A percentile compares a stretch with the other conserved stretches of the same genome.
These are phyloP conservation scores for Macrocybe gigantea DNA, from an alignment of 768 basidiomycete species.

Conservation along the genomic window DNA sequence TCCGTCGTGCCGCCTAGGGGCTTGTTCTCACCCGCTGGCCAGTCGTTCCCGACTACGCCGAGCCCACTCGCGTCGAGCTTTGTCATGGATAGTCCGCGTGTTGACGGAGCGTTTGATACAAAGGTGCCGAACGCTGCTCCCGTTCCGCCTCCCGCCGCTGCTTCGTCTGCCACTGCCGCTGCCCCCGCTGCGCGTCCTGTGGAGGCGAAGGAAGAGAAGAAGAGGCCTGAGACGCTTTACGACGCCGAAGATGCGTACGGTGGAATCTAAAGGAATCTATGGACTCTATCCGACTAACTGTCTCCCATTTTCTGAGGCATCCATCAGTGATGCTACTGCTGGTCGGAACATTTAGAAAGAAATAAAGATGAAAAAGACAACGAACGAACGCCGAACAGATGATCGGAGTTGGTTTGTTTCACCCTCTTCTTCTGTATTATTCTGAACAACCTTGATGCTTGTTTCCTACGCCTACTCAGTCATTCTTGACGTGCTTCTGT, in stretches of 20 bases:
- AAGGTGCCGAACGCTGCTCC: not conserved
- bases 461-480: too few relatives aligned
- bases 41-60: slow-evolving; percentile 30
- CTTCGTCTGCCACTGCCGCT: not conserved
- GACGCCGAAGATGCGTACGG: slow-evolving; percentile 16
- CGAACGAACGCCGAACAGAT: too few relatives aligned
- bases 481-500: too few relatives aligned
- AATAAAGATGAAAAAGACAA: too few relatives aligned
- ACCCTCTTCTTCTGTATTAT: too few relatives aligned
- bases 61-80: slow-evolving; percentile 36
- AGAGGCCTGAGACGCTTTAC: slow-evolving; percentile 17
- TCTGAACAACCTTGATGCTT: too few relatives aligned
- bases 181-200: not conserved
- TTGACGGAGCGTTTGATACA: too few relatives aligned
- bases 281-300: too few relatives aligned
- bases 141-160: slow-evolving; percentile 7
- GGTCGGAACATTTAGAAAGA: too few relatives aligned
- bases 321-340: too few relatives aligned
- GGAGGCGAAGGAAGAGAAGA: not conserved
- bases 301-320: too few relatives aligned
- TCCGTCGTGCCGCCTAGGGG: slow-evolving; percentile 7
- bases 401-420: too few relatives aligned
- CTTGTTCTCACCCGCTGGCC: slow-evolving; percentile 13
- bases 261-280: slow-evolving; percentile 11
- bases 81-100: slow-evolving; percentile 4